Evolutionary conservation across 345 rosid genomes (phyloP).

Genomic region (Eutrema japonicum): DNA sequence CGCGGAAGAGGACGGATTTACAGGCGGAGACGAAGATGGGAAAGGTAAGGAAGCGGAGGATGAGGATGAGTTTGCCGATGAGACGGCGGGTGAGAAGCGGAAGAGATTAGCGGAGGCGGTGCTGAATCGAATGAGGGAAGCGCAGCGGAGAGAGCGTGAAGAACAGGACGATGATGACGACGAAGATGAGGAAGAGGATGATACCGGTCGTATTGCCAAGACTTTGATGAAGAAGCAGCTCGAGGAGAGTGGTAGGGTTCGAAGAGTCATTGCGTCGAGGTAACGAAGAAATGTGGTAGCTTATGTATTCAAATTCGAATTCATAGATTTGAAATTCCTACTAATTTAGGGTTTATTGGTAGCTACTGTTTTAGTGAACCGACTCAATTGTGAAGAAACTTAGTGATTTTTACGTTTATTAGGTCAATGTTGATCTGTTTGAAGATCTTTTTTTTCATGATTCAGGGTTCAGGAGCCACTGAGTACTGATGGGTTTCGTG

Average conservation of each 20-base stretch:
- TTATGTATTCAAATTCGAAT: slow-evolving; percentile 7
- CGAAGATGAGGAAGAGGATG: slow-evolving; percentile 57
- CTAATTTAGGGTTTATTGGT: slow-evolving; percentile 6
- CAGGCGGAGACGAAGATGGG: slow-evolving; percentile 39
- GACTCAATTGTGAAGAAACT: not conserved
- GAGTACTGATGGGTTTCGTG: slow-evolving; percentile 52
- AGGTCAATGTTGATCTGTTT: not conserved
- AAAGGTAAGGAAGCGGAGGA: slow-evolving; percentile 42
- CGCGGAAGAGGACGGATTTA: slow-evolving; percentile 47
- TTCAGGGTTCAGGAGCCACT: slow-evolving; percentile 76
- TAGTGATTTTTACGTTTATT: not conserved
- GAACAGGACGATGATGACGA: slow-evolving; percentile 55
- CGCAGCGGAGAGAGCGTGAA: slow-evolving; percentile 51
- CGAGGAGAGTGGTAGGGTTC: slow-evolving; percentile 83
- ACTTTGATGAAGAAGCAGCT: slow-evolving; percentile 83
- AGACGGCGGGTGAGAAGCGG: slow-evolving; percentile 80
- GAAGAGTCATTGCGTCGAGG: slow-evolving; percentile 81
- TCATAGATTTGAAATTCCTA: not conserved
- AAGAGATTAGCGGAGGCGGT: slow-evolving; percentile 63
- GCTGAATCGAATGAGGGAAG: slow-evolving; percentile 53
- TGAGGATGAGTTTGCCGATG: slow-evolving; percentile 54
- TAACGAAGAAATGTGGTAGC: slow-evolving; percentile 35
- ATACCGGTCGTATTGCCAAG: slow-evolving; percentile 51
- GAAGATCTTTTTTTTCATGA: slow-evolving; percentile 10
- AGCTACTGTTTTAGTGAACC: not conserved